Evolutionary conservation across 345 rosid genomes (phyloP), one percentile per base, ranked within the genome.

Genomic region (Boechera stricta): DNA sequence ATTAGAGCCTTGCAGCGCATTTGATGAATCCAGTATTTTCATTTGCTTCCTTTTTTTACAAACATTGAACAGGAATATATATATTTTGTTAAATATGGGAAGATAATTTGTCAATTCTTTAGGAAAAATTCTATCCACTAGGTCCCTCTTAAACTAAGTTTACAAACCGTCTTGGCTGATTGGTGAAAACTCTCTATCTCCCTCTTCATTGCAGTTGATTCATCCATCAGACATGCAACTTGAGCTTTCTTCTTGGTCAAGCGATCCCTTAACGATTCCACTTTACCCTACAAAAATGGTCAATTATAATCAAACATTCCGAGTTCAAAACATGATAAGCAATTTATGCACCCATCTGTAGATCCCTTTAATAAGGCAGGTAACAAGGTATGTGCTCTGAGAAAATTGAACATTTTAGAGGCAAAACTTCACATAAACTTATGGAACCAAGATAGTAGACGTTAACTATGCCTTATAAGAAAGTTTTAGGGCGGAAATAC

Each of bases 231-330:
- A 60, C 80, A 69, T 32, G 84, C 87, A 69, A 87, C 87, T 80
- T 85, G 84, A 73, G 86, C 85, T 79, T 89, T 95, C 92, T 92
- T 92, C 84, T 95, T 81, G 53, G 42, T 79, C 54, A 88, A 77
- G 36, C 28, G 66, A 59, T 87, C 85, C 75, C 80, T 84, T 72
- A 92, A 78, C 2, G 83, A 67, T 77, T 89, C 98, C 77, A 89
- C 70, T 68, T 79, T 80, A 54, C 74, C 71, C 99, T 95, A 81
- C 38, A 69, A 26, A 81, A 65, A n/a, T 69, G 73, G 56, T 67
- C 67, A 64, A 64, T 28, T 29, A 47, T n/a, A 35, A 35, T 42
- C 52, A 29, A 63, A 72, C 71, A 67, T 56, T 35, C 52, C 9
- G 72, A 73, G 16, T 49, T 39, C 38, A 21, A 39, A 72, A 32